Conservation (phyloP, 2,329 filamentous ascomycete genomes). For the Rhinocladiella mackenziei region DNA sequence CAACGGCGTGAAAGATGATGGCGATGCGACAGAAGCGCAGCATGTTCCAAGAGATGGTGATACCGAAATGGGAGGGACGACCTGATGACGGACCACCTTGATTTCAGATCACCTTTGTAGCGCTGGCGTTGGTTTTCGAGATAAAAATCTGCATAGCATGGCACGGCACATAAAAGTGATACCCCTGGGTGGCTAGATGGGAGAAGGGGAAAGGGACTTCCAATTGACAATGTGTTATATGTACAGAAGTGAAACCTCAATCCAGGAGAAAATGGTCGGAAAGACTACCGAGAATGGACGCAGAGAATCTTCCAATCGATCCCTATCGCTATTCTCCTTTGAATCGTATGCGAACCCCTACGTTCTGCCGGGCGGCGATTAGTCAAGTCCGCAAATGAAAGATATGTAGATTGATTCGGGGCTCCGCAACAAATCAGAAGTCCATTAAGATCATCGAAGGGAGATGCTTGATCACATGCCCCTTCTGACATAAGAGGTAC, state of each 20-base stretch:
- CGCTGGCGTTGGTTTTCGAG: conserved; percentile 9
- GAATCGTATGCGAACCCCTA: too few species aligned
- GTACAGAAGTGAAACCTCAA: neutral
- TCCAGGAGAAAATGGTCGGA: too few species aligned
- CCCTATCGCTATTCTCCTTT: too few species aligned
- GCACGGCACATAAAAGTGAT: conserved; percentile 6
- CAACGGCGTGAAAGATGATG: conserved; percentile 16
- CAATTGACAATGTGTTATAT: neutral
- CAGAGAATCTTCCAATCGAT: too few species aligned
- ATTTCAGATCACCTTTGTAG: conserved; percentile 4
- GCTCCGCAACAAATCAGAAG: conserved; percentile 60
- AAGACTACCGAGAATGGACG: too few species aligned
- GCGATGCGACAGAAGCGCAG: conserved; percentile 3
- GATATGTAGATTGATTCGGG: neutral
- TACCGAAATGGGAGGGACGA: conserved; percentile 25
- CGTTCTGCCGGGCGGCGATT: too few species aligned
- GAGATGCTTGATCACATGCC: conserved; percentile 37
- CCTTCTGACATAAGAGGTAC: conserved; percentile 94
- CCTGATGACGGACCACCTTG: conserved; percentile 7
- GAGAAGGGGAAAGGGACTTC: too few species aligned
- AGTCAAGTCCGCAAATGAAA: too few species aligned
- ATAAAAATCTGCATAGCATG: neutral
- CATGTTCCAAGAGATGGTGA: conserved; percentile 17
- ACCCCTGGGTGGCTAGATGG: conserved; percentile 11
- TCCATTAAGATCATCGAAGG: conserved; percentile 76